Evolutionary conservation across 139 green algal genomes (phyloP), one percentile per base, ranked within the genome.

Genomic region (Coccomyxa sp.): DNA sequence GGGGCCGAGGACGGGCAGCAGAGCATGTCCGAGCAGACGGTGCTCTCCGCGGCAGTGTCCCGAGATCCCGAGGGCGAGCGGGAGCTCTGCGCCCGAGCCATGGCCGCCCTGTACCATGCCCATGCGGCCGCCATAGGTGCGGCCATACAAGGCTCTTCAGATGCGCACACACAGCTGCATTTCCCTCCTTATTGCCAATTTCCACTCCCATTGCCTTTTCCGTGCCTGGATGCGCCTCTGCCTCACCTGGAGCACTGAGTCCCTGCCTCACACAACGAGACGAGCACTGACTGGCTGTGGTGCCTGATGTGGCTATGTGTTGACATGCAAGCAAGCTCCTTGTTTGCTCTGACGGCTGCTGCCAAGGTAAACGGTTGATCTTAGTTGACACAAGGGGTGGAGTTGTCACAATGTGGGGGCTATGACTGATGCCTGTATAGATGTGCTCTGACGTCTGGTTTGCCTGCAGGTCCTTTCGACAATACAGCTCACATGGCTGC

Each of bases 71-170:
- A 81, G 34, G 80, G 64, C 6, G 79, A 89, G 14, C 79, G 89
- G 29, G 81, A 95, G 85, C 84, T 98, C 36, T 97, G 92, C 71
- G 86, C 93, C 7, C 84, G 89, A 2, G 95, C 94, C 16, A 97
- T 98, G 93, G 86, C 93, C 0, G 89, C 90, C 0, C 86, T 94
- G 2, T 98, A 97, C 84, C 74, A 77, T 27, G 74, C 68, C 12
- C 88, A 95, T 82, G 85, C 85, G 24, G 85, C 40, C 8, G 55
- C 31, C 29, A 86, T 95, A 39, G 88, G 86, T 86, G 78, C 16
- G 76, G n/a, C n/a, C n/a, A n/a, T n/a, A n/a, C n/a, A n/a, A n/a
- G n/a, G n/a, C n/a, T n/a, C n/a, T n/a, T n/a, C n/a, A n/a, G n/a
- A n/a, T n/a, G n/a, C n/a, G n/a, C n/a, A n/a, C n/a, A n/a, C n/a